Conservation (phyloP, 1,284 basidiomycete genomes). For the Austroboletus novae-zelandiae region DNA sequence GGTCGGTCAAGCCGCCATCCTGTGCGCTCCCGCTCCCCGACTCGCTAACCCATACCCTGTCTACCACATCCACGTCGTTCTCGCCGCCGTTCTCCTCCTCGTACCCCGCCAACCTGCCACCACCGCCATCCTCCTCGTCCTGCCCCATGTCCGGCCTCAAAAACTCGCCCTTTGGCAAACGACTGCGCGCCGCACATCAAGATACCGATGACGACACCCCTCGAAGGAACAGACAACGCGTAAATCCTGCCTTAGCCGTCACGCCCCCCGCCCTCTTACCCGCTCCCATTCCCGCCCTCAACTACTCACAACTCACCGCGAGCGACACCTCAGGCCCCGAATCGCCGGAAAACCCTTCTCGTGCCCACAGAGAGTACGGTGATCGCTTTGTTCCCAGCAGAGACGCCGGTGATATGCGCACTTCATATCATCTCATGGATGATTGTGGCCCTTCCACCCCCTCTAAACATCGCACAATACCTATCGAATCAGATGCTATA, state of each 20-base stretch:
- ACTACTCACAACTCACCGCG: constrained; percentile 48
- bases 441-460: constrained; percentile 65
- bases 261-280: constrained; percentile 23
- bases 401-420: constrained; percentile 70
- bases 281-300: constrained; percentile 52
- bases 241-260: constrained; percentile 43
- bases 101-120: constrained; percentile 20
- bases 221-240: constrained; percentile 49
- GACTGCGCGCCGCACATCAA: constrained; percentile 63
- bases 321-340: constrained; percentile 57
- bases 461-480: constrained; percentile 68
- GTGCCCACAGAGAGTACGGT: constrained; percentile 57
- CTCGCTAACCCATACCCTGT: neutral
- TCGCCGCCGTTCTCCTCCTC: constrained; percentile 38
- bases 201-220: constrained; percentile 54
- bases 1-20: constrained; percentile 30
- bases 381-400: constrained; percentile 75
- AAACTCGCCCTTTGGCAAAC: constrained; percentile 78
- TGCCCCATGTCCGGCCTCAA: constrained; percentile 65
- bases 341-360: constrained; percentile 44
- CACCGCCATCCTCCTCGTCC: neutral
- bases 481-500: constrained; percentile 73
- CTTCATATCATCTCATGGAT: constrained; percentile 74
- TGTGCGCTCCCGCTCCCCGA: constrained; percentile 15
- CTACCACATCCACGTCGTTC: constrained; percentile 40